Evolutionary conservation across 345 rosid genomes (phyloP).

Genomic region (Noccaea bulbosa): DNA sequence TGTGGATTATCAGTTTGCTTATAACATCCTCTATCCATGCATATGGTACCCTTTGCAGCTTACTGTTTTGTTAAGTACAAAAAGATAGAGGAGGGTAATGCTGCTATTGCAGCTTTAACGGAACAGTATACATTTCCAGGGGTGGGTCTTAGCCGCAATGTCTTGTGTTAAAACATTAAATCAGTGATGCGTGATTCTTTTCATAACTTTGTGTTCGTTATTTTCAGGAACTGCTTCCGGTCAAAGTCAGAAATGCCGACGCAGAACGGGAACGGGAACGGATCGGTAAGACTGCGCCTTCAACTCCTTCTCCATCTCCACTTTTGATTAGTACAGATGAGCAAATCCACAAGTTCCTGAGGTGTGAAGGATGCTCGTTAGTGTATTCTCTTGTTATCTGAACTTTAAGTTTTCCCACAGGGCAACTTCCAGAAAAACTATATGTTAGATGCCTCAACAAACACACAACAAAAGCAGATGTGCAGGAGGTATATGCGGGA

Average conservation of each 20-base stretch:
- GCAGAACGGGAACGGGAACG: constrained; percentile 80
- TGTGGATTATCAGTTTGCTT: constrained; percentile 11
- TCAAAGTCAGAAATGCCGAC: constrained; percentile 78
- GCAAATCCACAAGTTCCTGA: constrained; percentile 16
- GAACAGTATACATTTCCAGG: constrained; percentile 73
- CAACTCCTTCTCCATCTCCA: constrained; percentile 3
- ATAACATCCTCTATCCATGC: constrained; percentile 16
- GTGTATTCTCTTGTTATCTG: constrained; percentile 24
- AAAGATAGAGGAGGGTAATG: constrained; percentile 65
- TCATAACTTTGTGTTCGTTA: constrained; percentile 13
- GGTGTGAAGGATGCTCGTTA: neutral
- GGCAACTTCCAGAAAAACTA: constrained; percentile 60
- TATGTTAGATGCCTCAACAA: constrained; percentile 76
- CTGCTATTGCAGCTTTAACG: constrained; percentile 72
- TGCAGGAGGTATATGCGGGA: constrained; percentile 63
- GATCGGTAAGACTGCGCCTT: constrained; percentile 45
- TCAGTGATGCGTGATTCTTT: constrained; percentile 9
- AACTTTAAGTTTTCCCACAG: constrained; percentile 37
- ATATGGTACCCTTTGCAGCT: constrained; percentile 49
- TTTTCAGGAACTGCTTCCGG: constrained; percentile 59
- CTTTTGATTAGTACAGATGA: neutral
- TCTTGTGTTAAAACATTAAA: neutral
- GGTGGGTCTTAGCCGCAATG: constrained; percentile 54
- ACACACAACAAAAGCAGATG: constrained; percentile 64
- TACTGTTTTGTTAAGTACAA: constrained; percentile 88